phyloP scores from a whole-genome alignment of 805 yeast species.

The Candida quercuum region DNA sequence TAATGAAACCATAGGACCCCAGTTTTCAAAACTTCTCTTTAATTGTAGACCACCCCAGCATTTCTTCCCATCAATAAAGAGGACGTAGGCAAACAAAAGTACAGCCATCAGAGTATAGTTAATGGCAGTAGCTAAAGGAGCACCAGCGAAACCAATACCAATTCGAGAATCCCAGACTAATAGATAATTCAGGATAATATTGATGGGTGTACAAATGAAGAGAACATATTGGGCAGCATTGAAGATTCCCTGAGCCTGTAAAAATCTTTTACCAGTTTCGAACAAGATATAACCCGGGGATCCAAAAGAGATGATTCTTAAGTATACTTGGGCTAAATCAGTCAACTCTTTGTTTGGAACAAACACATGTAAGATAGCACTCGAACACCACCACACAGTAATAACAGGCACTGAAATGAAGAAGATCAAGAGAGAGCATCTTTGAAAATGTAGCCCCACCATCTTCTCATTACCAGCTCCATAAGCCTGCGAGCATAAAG shows the following conservation, averaged over 20 bases:
- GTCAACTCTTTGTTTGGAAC: constrained; percentile 52
- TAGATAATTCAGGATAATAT: constrained; percentile 51
- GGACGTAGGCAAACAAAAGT: constrained; percentile 48
- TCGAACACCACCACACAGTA: constrained; percentile 59
- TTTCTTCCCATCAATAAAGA: constrained; percentile 33
- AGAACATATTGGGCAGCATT: constrained; percentile 67
- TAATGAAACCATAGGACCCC: constrained; percentile 45
- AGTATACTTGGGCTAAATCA: constrained; percentile 49
- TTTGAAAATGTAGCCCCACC: constrained; percentile 63
- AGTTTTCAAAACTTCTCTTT: constrained; percentile 27
- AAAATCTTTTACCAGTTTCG: constrained; percentile 69
- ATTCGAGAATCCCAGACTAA: constrained; percentile 56
- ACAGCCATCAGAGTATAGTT: constrained; percentile 59
- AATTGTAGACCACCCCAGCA: constrained; percentile 31
- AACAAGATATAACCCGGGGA: constrained; percentile 67
- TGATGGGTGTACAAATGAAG: constrained; percentile 57
- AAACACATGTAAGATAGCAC: constrained; percentile 33
- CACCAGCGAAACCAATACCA: constrained; percentile 70
- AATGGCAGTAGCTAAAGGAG: constrained; percentile 63
- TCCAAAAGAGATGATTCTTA: constrained; percentile 52
- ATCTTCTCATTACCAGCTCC: constrained; percentile 58
- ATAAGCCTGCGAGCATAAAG: constrained; percentile 71
- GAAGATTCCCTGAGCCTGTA: constrained; percentile 76
- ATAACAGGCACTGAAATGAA: constrained; percentile 42
- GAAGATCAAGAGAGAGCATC: constrained; percentile 59